Conservation (phyloP, 257 asterid species). For the Gentiana macrophylla region DNA sequence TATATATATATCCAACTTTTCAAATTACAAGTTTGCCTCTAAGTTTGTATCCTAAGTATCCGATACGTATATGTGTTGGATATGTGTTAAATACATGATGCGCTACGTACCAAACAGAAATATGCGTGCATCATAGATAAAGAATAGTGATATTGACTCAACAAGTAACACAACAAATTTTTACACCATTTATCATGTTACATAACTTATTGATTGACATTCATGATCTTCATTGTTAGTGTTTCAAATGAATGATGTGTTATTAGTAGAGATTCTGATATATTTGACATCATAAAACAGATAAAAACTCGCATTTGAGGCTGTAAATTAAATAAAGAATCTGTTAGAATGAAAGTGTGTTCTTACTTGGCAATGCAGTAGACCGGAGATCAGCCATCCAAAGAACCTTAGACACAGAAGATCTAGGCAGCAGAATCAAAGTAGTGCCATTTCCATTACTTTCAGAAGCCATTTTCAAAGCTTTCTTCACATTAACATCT, state of each 20-base stretch:
- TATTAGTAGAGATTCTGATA: neutral
- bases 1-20: no score
- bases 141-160: no score
- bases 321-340: neutral
- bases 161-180: no score
- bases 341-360: neutral
- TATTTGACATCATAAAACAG: neutral
- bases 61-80: no score
- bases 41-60: no score
- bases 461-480: constrained; percentile 72
- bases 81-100: no score
- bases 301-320: neutral
- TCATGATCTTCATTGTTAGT: no score
- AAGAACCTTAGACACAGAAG: constrained; percentile 51
- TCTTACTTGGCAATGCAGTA: constrained; percentile 73
- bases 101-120: no score
- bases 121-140: no score
- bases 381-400: constrained; percentile 97
- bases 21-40: no score
- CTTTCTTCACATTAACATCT: constrained; percentile 55
- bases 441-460: constrained; percentile 25
- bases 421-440: constrained; percentile 55
- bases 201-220: no score
- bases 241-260: neutral
- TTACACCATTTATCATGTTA: no score